Evolutionary conservation across 106 monocot species (phyloP), one percentile per base, ranked within the genome.

Genomic region (Acorus gramineus): DNA sequence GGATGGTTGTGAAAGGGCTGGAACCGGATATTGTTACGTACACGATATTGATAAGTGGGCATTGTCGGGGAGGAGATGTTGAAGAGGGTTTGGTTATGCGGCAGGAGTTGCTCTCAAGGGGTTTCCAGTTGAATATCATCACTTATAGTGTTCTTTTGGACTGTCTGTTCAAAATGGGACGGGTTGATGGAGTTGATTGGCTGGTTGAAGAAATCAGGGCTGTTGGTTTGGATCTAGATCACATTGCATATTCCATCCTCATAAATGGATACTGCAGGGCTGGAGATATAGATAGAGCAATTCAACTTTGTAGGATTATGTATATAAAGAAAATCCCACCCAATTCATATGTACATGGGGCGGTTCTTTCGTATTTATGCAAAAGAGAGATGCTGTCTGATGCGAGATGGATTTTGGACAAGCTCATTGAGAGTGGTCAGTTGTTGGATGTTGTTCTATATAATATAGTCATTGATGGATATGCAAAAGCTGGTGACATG

Each of bases 381-480:
- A 76, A 74, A 50, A 74, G 72, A 14, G 70, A 76, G 69, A 68
- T 74, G 81, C 44, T 79, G 44, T 48, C 7, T 5, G 76, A 91
- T 72, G 90, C 90, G 6, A 78, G 73, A 55, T 68, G 63, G 75
- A 78, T 76, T 56, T 61, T 86, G 52, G 65, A 84, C 65, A 62
- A 65, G 50, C 73, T 90, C 57, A 49, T 47, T 10, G 55, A 44
- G 3, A 59, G 50, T 59, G 78, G 56, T 51, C 73, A 65, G 60
- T 58, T 49, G 8, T 56, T 62, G 11, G 59, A 83, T 65, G 76
- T 79, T 53, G 64, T 69, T 8, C 60, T 86, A 59, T 91, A 74
- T 64, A 86, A 91, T 64, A 81, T 78, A 11, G 68, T 86, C n/a
- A 81, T 90, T 55, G 71, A 86, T 81, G 86, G 83, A 14, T 86